These are phyloP conservation scores for Zygoascus meyerae DNA, from an alignment of 1,139 yeast genomes.

Conservation along the genomic window DNA sequence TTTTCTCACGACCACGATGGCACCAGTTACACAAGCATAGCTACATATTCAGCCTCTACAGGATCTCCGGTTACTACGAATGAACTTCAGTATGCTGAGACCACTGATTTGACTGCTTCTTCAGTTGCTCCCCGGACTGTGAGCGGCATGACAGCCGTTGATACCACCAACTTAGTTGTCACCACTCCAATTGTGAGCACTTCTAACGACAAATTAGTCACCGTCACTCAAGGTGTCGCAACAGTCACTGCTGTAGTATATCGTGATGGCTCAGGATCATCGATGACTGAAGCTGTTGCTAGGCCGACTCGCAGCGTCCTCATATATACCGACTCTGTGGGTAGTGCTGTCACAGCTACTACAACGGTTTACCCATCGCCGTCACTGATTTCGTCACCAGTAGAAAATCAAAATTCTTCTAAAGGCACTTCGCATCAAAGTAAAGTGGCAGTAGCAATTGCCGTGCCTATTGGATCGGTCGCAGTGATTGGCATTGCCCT, in stretches of 20 bases:
- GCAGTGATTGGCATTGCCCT: slow-evolving; percentile 1
- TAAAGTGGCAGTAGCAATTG: slow-evolving; percentile 5
- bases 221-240: slow-evolving; percentile 1
- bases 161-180: slow-evolving; percentile 1
- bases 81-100: too few relatives aligned
- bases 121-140: too few relatives aligned
- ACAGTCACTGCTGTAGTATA: background rate
- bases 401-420: background rate
- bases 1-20: too few relatives aligned
- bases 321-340: background rate
- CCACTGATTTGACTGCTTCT: too few relatives aligned
- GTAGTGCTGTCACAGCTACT: background rate
- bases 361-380: background rate
- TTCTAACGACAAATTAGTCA: background rate
- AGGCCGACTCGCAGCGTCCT: background rate
- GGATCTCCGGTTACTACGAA: too few relatives aligned
- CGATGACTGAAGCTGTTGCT: background rate
- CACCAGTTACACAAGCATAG: too few relatives aligned
- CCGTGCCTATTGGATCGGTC: slow-evolving; percentile 6
- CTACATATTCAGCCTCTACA: too few relatives aligned
- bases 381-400: background rate
- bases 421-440: background rate
- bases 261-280: background rate
- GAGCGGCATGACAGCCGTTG: background rate
- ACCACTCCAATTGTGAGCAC: background rate